Conservation (phyloP, 768 basidiomycete genomes). For the Russula virescens region DNA sequence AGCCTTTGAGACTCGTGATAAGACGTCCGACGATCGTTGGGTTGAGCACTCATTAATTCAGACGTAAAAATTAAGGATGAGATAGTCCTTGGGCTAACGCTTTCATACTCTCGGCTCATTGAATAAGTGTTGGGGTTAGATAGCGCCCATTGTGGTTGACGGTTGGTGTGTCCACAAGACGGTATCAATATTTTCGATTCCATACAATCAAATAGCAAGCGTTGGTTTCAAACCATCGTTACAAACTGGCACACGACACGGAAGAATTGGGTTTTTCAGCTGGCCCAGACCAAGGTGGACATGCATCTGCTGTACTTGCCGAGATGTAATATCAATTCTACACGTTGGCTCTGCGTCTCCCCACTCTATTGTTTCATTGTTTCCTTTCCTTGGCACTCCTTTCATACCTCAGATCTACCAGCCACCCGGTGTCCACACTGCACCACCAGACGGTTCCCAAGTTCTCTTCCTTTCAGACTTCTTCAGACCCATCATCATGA, state of each 20-base stretch:
- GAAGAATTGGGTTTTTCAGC: background rate
- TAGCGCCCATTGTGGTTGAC: too few species aligned
- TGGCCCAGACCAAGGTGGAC: background rate
- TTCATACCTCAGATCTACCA: background rate
- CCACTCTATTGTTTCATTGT: background rate
- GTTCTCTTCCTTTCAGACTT: background rate
- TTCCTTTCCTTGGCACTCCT: background rate
- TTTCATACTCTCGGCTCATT: background rate
- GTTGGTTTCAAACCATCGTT: background rate
- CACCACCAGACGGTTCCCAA: background rate
- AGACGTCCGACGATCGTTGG: background rate
- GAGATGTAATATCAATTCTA: background rate
- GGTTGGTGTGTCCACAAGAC: background rate
- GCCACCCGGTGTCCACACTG: background rate
- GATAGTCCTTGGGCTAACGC: too few species aligned
- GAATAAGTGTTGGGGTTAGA: too few species aligned
- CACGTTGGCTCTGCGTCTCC: background rate
- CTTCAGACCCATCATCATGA: constrained; percentile 12
- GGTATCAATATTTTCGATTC: too few species aligned
- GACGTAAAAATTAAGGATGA: too few species aligned
- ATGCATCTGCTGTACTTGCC: background rate
- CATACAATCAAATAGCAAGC: background rate
- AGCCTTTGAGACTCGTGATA: background rate
- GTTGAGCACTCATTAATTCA: background rate
- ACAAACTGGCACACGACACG: background rate